A percentile compares a stretch with the other conserved stretches of the same genome.
phyloP scores from a whole-genome alignment of 176 grass and related monocot genomes.

The Thalia dealbata region DNA sequence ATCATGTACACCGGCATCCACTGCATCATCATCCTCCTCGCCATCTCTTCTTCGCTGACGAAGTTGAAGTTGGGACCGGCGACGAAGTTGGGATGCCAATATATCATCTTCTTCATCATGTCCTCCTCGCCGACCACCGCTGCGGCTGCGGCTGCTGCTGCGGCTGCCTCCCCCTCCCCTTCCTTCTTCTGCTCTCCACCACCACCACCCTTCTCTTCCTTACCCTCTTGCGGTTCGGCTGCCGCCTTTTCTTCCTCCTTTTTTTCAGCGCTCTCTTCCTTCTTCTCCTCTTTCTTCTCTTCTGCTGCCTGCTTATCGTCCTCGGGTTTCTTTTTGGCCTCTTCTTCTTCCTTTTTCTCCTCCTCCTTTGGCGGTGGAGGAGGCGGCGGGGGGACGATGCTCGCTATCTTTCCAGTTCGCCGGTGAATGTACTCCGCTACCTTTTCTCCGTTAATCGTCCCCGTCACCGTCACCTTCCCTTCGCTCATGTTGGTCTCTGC shows the following conservation, averaged over 20 bases:
- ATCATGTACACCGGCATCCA: slow-evolving; percentile 37
- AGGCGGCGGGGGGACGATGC: slow-evolving; percentile 34
- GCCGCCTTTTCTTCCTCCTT: slow-evolving; percentile 17
- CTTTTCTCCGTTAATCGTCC: slow-evolving; percentile 38
- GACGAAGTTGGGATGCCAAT: slow-evolving; percentile 25
- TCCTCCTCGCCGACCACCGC: slow-evolving; percentile 33
- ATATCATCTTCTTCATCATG: slow-evolving; percentile 53
- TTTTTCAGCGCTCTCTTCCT: slow-evolving; percentile 21
- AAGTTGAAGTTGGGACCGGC: slow-evolving; percentile 7
- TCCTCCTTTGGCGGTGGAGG: slow-evolving; percentile 27
- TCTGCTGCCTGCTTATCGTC: slow-evolving; percentile 11
- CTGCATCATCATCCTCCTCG: slow-evolving; percentile 36
- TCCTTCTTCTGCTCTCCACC: slow-evolving; percentile 25
- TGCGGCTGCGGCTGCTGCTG: slow-evolving; percentile 21
- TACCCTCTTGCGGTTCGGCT: neutral
- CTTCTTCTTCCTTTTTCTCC: slow-evolving; percentile 24
- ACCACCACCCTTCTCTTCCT: slow-evolving; percentile 26
- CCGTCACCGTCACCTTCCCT: slow-evolving; percentile 42
- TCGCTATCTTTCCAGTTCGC: slow-evolving; percentile 52
- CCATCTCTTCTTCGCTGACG: slow-evolving; percentile 35
- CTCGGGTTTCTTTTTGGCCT: slow-evolving; percentile 17
- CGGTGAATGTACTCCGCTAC: slow-evolving; percentile 53
- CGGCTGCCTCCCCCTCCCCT: slow-evolving; percentile 14
- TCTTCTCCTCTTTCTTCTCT: slow-evolving; percentile 25
- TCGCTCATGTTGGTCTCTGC: slow-evolving; percentile 37